Evolutionary conservation across 2,329 filamentous ascomycete species (phyloP).

Genomic region (Orbilia quercus): DNA sequence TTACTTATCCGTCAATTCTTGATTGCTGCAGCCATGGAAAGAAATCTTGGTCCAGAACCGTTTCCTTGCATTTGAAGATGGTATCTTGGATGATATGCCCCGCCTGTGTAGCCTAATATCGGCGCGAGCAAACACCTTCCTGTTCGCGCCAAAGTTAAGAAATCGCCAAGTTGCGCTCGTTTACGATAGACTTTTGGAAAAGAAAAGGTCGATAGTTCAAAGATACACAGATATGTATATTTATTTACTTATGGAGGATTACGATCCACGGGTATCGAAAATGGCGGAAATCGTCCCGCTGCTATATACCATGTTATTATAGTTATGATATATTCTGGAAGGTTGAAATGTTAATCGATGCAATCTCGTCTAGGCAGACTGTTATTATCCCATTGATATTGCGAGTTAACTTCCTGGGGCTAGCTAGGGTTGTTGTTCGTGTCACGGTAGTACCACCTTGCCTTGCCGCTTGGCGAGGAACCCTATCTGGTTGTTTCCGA

Average conservation of each 20-base stretch:
- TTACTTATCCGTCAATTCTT: neutral
- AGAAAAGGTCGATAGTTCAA: no score
- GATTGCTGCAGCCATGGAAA: slow-evolving; percentile 3
- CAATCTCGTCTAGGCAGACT: slow-evolving; percentile 44
- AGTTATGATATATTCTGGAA: slow-evolving; percentile 23
- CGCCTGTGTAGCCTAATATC: slow-evolving; percentile 44
- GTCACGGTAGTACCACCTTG: slow-evolving; percentile 30
- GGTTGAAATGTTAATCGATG: slow-evolving; percentile 34
- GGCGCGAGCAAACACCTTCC: slow-evolving; percentile 23
- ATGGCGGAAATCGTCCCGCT: neutral
- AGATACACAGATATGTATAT: no score
- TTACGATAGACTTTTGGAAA: no score
- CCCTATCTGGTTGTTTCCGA: slow-evolving; percentile 19
- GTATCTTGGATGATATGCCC: no score
- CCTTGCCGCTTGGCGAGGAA: slow-evolving; percentile 34
- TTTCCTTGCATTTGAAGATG: neutral
- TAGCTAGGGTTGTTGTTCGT: neutral
- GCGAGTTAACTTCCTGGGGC: slow-evolving; percentile 20
- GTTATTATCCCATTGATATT: no score
- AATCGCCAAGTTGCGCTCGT: slow-evolving; percentile 36
- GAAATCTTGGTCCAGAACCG: neutral
- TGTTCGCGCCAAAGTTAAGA: slow-evolving; percentile 38
- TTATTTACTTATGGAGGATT: no score
- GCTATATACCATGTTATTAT: neutral
- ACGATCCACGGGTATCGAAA: neutral